A percentile compares a stretch with the other conserved stretches of the same genome.
phyloP scores from a whole-genome alignment of 352 stramenopile genomes.

The Globisporangium cystogenes region DNA sequence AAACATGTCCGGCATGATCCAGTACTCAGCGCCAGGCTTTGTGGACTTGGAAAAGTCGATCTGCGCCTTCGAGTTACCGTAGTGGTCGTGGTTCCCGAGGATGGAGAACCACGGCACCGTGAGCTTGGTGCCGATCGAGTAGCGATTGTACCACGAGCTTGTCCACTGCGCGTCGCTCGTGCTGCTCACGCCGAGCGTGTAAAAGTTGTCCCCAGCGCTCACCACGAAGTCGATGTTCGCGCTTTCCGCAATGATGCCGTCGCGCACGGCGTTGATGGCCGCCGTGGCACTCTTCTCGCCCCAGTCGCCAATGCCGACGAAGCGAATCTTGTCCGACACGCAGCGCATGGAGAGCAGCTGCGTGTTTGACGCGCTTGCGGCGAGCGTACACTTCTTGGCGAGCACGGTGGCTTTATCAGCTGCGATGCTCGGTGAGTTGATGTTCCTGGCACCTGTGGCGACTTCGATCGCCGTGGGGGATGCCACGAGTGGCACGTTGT shows the following conservation, averaged over 20 bases:
- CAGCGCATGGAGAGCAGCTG: conserved; percentile 12
- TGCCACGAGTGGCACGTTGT: conserved; percentile 20
- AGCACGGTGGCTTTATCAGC: conserved; percentile 4
- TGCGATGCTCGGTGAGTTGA: conserved; percentile 4
- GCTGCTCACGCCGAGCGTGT: conserved; percentile 24
- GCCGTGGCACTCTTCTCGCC: conserved; percentile 23
- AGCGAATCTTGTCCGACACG: conserved; percentile 19
- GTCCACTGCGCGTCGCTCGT: conserved; percentile 24
- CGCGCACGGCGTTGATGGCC: conserved; percentile 23
- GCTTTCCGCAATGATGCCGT: conserved; percentile 22
- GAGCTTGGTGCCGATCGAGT: conserved; percentile 22
- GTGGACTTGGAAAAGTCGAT: conserved; percentile 22
- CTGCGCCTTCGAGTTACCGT: conserved; percentile 28
- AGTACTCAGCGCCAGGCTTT: conserved; percentile 23
- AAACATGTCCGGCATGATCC: conserved; percentile 34
- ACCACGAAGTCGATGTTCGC: conserved; percentile 28
- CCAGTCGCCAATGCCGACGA: conserved; percentile 33
- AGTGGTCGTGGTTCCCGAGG: conserved; percentile 37
- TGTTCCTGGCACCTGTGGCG: conserved; percentile 10
- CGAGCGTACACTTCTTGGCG: conserved; percentile 20
- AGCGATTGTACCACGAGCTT: conserved; percentile 35
- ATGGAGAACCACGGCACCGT: conserved; percentile 37
- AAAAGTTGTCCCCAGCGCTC: conserved; percentile 39
- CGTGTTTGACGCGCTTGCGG: conserved; percentile 10
- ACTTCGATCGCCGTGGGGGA: conserved; percentile 16